Evolutionary conservation across 192 early-diverging fungal species (phyloP), one percentile per base, ranked within the genome.

Genomic region (Radiomyces spectabilis): DNA sequence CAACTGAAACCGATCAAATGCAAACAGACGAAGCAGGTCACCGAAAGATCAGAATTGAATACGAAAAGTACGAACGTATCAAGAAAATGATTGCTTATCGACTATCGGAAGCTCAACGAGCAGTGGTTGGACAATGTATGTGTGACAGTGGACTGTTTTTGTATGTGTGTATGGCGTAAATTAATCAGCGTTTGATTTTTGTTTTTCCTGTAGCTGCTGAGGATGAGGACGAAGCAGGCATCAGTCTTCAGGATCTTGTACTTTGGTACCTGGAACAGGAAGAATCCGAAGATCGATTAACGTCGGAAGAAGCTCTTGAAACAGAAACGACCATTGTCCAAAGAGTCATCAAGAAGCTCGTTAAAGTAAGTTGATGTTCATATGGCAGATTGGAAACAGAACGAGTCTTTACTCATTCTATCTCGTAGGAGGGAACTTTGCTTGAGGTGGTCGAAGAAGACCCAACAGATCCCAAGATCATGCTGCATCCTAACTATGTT

Each of bases 261-360:
- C 74, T 80, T 21, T 88, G 85, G 82, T 93, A 85, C 53, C 49
- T 91, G n/a, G n/a, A n/a, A n/a, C n/a, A n/a, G n/a, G 78, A 82
- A 49, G 68, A 76, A 62, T 63, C 73, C 45, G 86, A 88, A 55
- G 75, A 82, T 30, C 63, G 52, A 15, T 56, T 91, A 22, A 75
- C 82, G 37, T 55, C 58, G 15, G 85, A 85, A 61, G 82, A 90
- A 22, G 71, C 77, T 7, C 71, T 84, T 31, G 50, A 55, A 5
- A 37, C 54, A n/a, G 83, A 93, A 49, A 57, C 61, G 48, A 76
- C 72, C n/a, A 66, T 84, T 41, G 73, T 83, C 30, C 75, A 76
- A 41, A 80, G 77, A 35, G 84, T 93, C 29, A 71, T 93, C 44
- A 80, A 71, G 27, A 74, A 81, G 41, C 51, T 93, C 43, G 52